Percentiles rank a stretch among this genome's conserved stretches.
Conservation (phyloP, 2,329 filamentous ascomycete genomes). For the Gnomoniopsis smithogilvyi region DNA sequence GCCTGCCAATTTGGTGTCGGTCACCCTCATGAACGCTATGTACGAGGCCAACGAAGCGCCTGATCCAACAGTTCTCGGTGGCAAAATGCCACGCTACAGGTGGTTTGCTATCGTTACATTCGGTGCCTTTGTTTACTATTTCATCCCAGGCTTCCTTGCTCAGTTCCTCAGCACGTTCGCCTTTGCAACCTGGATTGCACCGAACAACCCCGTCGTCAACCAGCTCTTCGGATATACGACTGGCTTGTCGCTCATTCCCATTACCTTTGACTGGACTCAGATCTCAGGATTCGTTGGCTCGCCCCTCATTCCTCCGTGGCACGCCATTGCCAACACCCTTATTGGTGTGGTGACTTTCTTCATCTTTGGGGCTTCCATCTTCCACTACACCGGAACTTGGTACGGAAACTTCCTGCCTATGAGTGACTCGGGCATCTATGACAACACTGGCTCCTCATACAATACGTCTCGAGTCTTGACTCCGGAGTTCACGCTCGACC, state of each 20-base stretch:
- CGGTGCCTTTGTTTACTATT: conserved; percentile 62
- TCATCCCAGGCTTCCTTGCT: conserved; percentile 66
- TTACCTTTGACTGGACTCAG: conserved; percentile 77
- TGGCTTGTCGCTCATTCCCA: conserved; percentile 64
- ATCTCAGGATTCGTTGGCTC: conserved; percentile 66
- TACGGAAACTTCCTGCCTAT: conserved; percentile 65
- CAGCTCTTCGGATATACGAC: conserved; percentile 70
- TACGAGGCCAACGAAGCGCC: conserved; percentile 56
- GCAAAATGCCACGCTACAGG: conserved; percentile 61
- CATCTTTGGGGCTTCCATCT: conserved; percentile 52
- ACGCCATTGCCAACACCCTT: conserved; percentile 70
- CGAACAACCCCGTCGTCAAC: conserved; percentile 65
- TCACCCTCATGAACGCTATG: conserved; percentile 69
- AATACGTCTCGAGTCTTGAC: conserved; percentile 63
- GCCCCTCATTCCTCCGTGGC: conserved; percentile 69
- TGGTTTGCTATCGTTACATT: conserved; percentile 60
- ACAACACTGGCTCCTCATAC: conserved; percentile 64
- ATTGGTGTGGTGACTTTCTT: conserved; percentile 66
- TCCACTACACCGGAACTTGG: conserved; percentile 67
- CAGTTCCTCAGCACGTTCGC: conserved; percentile 69
- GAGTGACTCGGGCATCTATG: conserved; percentile 67
- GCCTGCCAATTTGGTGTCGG: conserved; percentile 64
- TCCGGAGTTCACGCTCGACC: conserved; percentile 58
- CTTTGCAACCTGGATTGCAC: conserved; percentile 69
- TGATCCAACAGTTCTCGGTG: conserved; percentile 56